Evolutionary conservation across 306 rosid species (phyloP), one percentile per base, ranked within the genome.

Genomic region (Trifolium repens): DNA sequence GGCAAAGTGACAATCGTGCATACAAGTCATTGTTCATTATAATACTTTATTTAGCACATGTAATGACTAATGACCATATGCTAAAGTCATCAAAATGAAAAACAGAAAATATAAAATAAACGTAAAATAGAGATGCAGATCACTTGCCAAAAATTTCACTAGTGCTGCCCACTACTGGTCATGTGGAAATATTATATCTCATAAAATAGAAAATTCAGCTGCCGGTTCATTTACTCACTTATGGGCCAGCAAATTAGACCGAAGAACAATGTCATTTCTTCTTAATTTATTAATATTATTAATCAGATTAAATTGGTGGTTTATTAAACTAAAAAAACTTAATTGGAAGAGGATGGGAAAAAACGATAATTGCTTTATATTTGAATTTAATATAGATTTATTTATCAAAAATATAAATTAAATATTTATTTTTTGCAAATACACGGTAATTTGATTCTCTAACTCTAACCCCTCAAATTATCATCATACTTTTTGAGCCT

Each of bases 61-160:
- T 47, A 40, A 69, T 44, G 16, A 26, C 59, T 26, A 68, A 69
- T 26, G 16, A 26, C 59, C 59, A 68, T 68, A 14, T 68, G 57
- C 58, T 67, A 67, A 39, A 39, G 39, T 12, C 22, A 67, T 12
- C 15, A 9, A 67, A 22, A 39, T 34, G 6, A 22, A 67, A 67
- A 66, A 22, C 11, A 42, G 10, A 44, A 14, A 67, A 3, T 24
- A 46, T 44, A 11, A 64, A 14, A 47, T 44, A 39, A 17, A 17
- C 19, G 19, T 17, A 0, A 17, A 17, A 17, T 17, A 17, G 19
- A 65, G 8, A 65, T 40, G 32, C 34, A 65, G 10, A 19, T 3
- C 52, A 69, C 60, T 26, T 24, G 55, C 8, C 19, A 26, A 46
- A 26, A 58, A 15, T 3, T n/a, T 11, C 32, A 9, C 32, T 9